These are phyloP conservation scores for Hypoxylon sp. DNA, from an alignment of 2,329 filamentous ascomycete genomes.

Conservation along the genomic window DNA sequence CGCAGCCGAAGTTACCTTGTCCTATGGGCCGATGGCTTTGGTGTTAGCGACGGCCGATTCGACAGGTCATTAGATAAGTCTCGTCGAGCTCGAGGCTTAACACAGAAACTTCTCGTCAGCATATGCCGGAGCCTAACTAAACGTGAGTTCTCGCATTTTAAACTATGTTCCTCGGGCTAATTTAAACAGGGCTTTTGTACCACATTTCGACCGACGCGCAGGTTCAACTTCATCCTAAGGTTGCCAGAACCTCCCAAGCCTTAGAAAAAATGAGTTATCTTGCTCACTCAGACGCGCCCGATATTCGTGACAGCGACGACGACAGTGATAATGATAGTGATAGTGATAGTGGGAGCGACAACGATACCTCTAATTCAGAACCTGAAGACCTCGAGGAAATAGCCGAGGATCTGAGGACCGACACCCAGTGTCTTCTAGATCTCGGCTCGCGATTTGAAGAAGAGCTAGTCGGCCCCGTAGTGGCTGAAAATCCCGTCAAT, in stretches of 20 bases:
- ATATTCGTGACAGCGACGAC: not conserved
- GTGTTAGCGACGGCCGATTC: not conserved
- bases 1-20: not conserved
- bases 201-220: not conserved
- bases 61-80: conserved; percentile 6
- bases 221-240: not conserved
- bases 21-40: not conserved
- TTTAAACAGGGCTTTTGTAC: not conserved
- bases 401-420: conserved; percentile 43
- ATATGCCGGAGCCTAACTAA: conserved; percentile 1
- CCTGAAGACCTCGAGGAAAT: conserved; percentile 36
- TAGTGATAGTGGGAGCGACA: not conserved
- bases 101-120: not conserved
- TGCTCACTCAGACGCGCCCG: not conserved
- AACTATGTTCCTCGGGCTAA: not conserved
- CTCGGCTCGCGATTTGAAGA: conserved; percentile 37
- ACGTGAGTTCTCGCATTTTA: not conserved
- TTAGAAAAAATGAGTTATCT: not conserved
- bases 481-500: not conserved
- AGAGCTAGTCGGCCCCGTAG: conserved; percentile 6
- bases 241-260: not conserved
- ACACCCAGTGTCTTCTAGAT: conserved; percentile 41
- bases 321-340: not conserved
- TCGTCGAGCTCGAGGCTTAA: not conserved
- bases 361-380: not conserved